Conservation (phyloP, 208 protist genomes). For the Crithidia fasciculata region DNA sequence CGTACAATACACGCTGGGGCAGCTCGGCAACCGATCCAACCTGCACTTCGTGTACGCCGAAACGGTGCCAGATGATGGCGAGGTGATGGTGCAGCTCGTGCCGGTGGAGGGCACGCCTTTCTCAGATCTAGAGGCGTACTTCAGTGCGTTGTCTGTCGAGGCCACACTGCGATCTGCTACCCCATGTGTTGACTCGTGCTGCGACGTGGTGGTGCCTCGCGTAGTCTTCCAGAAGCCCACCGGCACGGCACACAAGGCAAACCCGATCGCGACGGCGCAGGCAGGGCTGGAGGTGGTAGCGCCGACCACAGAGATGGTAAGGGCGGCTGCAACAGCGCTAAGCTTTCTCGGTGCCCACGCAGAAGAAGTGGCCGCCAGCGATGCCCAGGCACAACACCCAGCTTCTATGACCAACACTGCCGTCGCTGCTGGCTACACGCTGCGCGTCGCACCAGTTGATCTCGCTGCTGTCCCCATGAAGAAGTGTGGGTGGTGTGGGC, state of each 20-base stretch:
- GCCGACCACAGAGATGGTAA: slow-evolving; percentile 43
- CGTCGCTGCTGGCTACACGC: slow-evolving; percentile 24
- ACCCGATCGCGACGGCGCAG: slow-evolving; percentile 56
- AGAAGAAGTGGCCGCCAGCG: background rate
- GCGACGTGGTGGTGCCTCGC: slow-evolving; percentile 60
- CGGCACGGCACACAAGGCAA: slow-evolving; percentile 52
- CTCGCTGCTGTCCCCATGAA: slow-evolving; percentile 13
- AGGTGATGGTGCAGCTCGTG: slow-evolving; percentile 73
- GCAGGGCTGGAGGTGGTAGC: slow-evolving; percentile 40
- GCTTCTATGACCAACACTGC: too few species aligned
- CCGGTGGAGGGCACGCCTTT: slow-evolving; percentile 82
- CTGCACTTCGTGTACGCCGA: slow-evolving; percentile 66
- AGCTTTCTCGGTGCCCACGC: slow-evolving; percentile 48
- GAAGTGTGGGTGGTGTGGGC: slow-evolving; percentile 72
- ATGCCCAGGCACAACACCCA: too few species aligned
- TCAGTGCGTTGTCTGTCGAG: slow-evolving; percentile 27
- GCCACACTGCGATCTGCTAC: background rate
- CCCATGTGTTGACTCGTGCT: slow-evolving; percentile 63
- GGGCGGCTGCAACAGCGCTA: slow-evolving; percentile 46
- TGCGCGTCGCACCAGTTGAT: slow-evolving; percentile 22
- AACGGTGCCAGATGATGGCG: slow-evolving; percentile 76
- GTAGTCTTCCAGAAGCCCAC: slow-evolving; percentile 66
- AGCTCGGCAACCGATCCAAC: slow-evolving; percentile 48
- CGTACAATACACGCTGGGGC: slow-evolving; percentile 51
- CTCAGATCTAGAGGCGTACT: slow-evolving; percentile 62